These are phyloP conservation scores for Komagataella kurtzmanii DNA, from an alignment of 805 yeast genomes.

Conservation along the genomic window DNA sequence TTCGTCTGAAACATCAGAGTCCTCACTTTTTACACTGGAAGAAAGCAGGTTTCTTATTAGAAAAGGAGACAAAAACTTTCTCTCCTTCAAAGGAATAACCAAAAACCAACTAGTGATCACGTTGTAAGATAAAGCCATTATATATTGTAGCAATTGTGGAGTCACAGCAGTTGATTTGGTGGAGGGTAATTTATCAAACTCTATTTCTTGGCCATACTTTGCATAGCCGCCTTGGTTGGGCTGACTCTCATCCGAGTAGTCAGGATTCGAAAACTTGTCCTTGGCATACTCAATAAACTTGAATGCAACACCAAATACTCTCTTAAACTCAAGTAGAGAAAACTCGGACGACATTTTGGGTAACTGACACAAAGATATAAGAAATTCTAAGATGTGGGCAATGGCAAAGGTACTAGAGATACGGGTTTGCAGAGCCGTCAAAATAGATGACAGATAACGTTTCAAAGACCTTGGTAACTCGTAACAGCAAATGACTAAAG, in stretches of 20 bases:
- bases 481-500: conserved; percentile 65
- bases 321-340: conserved; percentile 61
- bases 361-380: conserved; percentile 49
- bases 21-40: conserved; percentile 34
- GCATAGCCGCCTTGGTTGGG: conserved; percentile 8
- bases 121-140: conserved; percentile 48
- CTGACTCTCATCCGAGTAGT: not conserved
- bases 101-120: conserved; percentile 65
- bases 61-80: conserved; percentile 49
- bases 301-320: conserved; percentile 77
- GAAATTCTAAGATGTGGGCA: conserved; percentile 64
- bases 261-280: conserved; percentile 18
- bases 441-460: conserved; percentile 50
- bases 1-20: conserved; percentile 14
- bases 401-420: conserved; percentile 58
- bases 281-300: conserved; percentile 62
- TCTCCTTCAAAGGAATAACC: conserved; percentile 41
- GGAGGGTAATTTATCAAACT: conserved; percentile 40
- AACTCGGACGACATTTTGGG: conserved; percentile 60
- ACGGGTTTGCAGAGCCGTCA: conserved; percentile 63
- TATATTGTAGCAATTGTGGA: conserved; percentile 43
- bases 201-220: conserved; percentile 31
- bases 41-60: conserved; percentile 34
- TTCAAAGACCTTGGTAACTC: conserved; percentile 67
- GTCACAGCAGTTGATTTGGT: conserved; percentile 32